A percentile compares a stretch with the other conserved stretches of the same genome.
Conservation (phyloP, 2,329 filamentous ascomycete species). For the Aspergillus fructus region DNA sequence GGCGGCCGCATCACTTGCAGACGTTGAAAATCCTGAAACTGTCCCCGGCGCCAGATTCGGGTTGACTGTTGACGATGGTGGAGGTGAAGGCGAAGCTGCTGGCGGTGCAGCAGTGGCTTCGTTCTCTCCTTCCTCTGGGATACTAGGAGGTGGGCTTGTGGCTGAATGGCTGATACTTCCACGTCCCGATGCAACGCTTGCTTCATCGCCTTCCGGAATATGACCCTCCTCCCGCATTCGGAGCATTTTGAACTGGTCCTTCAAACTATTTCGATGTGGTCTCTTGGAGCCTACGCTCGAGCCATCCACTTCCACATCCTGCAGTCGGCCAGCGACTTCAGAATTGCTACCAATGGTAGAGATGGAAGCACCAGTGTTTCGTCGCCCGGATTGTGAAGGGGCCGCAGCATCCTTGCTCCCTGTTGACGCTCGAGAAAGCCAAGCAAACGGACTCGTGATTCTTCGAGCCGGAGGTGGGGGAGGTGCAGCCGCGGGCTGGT, state of each 20-base stretch:
- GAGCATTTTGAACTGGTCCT: constrained; percentile 76
- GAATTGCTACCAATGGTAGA: constrained; percentile 77
- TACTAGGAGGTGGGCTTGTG: constrained; percentile 50
- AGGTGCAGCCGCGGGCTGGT: constrained; percentile 38
- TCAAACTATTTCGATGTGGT: constrained; percentile 63
- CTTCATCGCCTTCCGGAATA: constrained; percentile 57
- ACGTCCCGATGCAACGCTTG: constrained; percentile 47
- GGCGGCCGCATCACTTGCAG: constrained; percentile 60
- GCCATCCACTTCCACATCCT: constrained; percentile 56
- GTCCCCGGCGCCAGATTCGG: constrained; percentile 78
- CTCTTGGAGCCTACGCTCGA: constrained; percentile 48
- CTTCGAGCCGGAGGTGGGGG: constrained; percentile 58
- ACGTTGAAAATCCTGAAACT: constrained; percentile 74
- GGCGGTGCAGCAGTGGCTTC: constrained; percentile 30
- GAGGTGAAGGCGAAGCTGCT: constrained; percentile 28
- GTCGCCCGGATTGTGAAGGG: constrained; percentile 50
- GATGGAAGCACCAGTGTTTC: constrained; percentile 78
- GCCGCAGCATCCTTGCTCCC: constrained; percentile 57
- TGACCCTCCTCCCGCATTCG: constrained; percentile 72
- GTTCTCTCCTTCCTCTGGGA: constrained; percentile 48
- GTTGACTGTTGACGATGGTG: constrained; percentile 62
- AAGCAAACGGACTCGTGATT: constrained; percentile 83
- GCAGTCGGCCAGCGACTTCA: constrained; percentile 74
- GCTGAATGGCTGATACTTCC: constrained; percentile 44
- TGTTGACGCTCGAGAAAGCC: constrained; percentile 69